These are phyloP conservation scores for Toxoplasma gondii DNA, from an alignment of 169 alveolate genomes.

Conservation along the genomic window DNA sequence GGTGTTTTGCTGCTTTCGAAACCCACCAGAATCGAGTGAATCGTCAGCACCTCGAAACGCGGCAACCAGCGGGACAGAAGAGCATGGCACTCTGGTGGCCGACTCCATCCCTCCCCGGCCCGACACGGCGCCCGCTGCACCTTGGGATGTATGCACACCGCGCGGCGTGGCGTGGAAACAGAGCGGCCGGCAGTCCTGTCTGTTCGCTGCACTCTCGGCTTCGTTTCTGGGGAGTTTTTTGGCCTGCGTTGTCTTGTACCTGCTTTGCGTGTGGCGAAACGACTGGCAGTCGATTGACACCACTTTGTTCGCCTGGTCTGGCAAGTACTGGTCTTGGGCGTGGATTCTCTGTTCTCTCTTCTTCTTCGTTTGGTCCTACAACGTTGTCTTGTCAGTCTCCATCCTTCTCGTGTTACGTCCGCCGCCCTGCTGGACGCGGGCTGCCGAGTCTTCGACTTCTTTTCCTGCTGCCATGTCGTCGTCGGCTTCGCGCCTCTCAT, in stretches of 20 bases:
- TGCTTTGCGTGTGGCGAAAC: conserved; percentile 13
- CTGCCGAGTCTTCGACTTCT: background rate
- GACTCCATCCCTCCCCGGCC: background rate
- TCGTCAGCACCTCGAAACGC: background rate
- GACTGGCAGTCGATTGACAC: conserved; percentile 37
- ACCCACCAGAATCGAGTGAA: background rate
- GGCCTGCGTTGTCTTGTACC: background rate
- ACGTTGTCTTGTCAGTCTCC: background rate
- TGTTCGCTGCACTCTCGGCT: background rate
- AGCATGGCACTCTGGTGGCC: background rate
- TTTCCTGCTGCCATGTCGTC: background rate
- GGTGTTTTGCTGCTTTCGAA: background rate
- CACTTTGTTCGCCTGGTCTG: background rate
- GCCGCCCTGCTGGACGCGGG: background rate
- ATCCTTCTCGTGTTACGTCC: background rate
- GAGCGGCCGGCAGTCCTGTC: background rate
- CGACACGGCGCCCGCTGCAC: background rate
- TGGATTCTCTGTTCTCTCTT: background rate
- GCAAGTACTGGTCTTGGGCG: conserved; percentile 12
- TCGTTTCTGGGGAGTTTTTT: background rate
- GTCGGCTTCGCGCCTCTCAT: background rate
- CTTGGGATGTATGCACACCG: background rate
- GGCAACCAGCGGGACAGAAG: background rate
- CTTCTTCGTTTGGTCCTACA: conserved; percentile 2
- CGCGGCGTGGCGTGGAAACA: background rate